phyloP scores from a whole-genome alignment of 2,329 filamentous ascomycete genomes.

The Madurella mycetomatis region DNA sequence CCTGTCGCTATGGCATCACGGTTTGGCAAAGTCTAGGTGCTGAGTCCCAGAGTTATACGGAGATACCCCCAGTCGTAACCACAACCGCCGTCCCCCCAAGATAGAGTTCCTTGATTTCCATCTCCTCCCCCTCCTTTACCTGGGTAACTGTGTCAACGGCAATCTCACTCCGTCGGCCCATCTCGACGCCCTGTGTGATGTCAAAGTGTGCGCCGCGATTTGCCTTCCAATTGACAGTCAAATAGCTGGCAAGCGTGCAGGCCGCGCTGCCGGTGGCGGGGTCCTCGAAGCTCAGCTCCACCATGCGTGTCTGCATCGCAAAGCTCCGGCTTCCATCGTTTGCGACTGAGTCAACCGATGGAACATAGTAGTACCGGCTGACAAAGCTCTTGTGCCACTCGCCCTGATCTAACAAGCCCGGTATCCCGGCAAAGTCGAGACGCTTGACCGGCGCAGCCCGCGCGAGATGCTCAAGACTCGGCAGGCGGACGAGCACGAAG shows the following conservation, averaged over 20 bases:
- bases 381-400: slow-evolving; percentile 51
- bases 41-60: slow-evolving; percentile 9
- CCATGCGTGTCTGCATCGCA: slow-evolving; percentile 56
- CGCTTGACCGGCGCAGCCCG: slow-evolving; percentile 31
- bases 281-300: slow-evolving; percentile 50
- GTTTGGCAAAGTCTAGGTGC: too few relatives aligned
- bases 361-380: slow-evolving; percentile 57
- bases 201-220: slow-evolving; percentile 40
- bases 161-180: slow-evolving; percentile 56
- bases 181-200: slow-evolving; percentile 64
- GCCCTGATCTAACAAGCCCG: slow-evolving; percentile 44
- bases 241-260: slow-evolving; percentile 50
- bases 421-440: slow-evolving; percentile 31
- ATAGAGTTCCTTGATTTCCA: slow-evolving; percentile 26
- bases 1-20: too few relatives aligned
- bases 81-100: slow-evolving; percentile 30
- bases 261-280: slow-evolving; percentile 61
- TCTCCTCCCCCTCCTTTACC: neutral
- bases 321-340: slow-evolving; percentile 27
- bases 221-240: slow-evolving; percentile 42
- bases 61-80: slow-evolving; percentile 29
- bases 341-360: slow-evolving; percentile 26
- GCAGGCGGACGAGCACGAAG: slow-evolving; percentile 62
- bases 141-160: slow-evolving; percentile 38
- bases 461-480: slow-evolving; percentile 54